Base-by-base conservation (phyloP, 2,329 filamentous ascomycete genomes). In the Pseudonectria foliicola region DNA sequence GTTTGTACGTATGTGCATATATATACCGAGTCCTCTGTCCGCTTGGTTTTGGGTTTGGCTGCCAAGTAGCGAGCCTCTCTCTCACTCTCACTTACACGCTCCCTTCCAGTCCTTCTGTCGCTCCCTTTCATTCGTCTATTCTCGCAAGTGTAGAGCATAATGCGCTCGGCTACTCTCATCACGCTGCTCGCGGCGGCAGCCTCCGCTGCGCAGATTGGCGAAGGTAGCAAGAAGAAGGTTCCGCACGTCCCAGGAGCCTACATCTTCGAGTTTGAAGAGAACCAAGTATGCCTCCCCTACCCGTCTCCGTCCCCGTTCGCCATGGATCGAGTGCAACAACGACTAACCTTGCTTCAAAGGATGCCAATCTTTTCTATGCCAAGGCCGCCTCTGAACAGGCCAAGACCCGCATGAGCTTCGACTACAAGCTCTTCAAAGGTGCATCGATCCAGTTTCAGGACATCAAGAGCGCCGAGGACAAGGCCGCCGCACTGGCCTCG, bases 381-480 rank as follows among this genome's bases (percentile, higher is more conserved):
- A 55, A 55, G 26, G 55, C 67, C 33, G 49, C 53, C 4, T 10
- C 33, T 7, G 53, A 54, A n/a, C 57, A 67, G 29, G 67, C 65
- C 29, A 50, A 55, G 27, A 63, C 63, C 31, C 67, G 68, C 34
- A 64, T 70, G 62, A 63, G 66, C 36, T 62, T 73, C 38, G 58
- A 69, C 42, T 71, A 63, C 46, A 60, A 64, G 43, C 57, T 75
- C 13, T 76, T 76, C 62, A 71, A 68, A 46, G 72, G 71, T 34
- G 65, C 63, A 3, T 75, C 73, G 2, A 66, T 76, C 39, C 64
- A 71, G 46, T 65, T 76, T 50, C 58, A 68, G 34, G 62, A 75
- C 37, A 32, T 62, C 29, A 53, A 62, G n/a, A 62, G 59, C 16
- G 64, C 69, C 21, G 62, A 68, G 15, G 54, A 64, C 23, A 56